Evolutionary conservation across 1,284 basidiomycete genomes (phyloP), one percentile per base, ranked within the genome.

Genomic region (Ganoderma lucidum): DNA sequence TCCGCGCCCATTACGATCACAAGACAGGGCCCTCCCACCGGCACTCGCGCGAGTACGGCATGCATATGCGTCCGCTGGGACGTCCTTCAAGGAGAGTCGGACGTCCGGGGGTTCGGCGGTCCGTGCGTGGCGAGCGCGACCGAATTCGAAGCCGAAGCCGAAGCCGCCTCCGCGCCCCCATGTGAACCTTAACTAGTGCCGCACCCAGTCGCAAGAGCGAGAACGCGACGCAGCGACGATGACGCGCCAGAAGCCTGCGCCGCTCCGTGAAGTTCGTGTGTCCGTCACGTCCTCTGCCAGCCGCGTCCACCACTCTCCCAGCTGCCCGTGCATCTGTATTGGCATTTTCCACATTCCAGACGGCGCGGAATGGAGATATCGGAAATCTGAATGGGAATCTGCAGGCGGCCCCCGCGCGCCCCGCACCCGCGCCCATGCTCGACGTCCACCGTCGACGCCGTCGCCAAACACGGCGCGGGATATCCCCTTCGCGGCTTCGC

Each of bases 391-490:
- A 44, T 19, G 44, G 17, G 44, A 19, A 48, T 51, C 4, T 51
- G 30, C 30, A 45, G 60, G 30, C 44, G 32, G 32, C 41, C 64
- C 28, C 64, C 65, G 65, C 65, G 39, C 48, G 65, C 60, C 64
- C 65, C 65, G 39, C 48, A 60, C 60, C 64, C 65, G 60, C 48
- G 59, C 60, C 65, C 45, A 41, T 65, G 64, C 59, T 39, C 56
- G 28, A 55, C 60, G 56, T 37, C 67, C 30, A 51, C 55, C 53
- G 56, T 28, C 67, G 44, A 51, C 55, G 55, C 64, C 60, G 55
- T 48, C 60, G 28, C 10, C 9, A 58, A 6, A 35, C 32, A 19
- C 45, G 45, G 19, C 45, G n/a, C 45, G 45, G 45, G 45, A 48
- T 23, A 35, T 59, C 56, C 32, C 32, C 32, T 39, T 35, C 35